Evolutionary conservation across 345 rosid species (phyloP).

Genomic region (Carallia brachiata): DNA sequence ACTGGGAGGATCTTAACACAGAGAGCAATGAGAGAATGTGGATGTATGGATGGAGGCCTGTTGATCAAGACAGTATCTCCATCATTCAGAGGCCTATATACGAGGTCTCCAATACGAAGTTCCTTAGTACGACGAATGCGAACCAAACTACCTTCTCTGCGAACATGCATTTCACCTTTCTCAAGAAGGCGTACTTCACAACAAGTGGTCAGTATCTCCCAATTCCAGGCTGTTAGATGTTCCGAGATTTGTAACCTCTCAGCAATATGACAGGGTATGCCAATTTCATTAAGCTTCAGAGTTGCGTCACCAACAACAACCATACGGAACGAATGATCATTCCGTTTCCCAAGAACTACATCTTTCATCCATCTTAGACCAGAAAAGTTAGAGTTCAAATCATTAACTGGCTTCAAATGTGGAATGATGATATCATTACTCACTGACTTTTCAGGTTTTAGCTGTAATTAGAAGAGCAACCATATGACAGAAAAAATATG

Average conservation of each 20-base stretch:
- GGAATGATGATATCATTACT: too few species aligned
- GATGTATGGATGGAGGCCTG: conserved; percentile 56
- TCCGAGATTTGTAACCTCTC: conserved; percentile 71
- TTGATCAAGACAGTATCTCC: conserved; percentile 79
- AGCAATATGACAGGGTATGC: conserved; percentile 70
- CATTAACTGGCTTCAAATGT: too few species aligned
- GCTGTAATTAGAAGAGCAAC: too few species aligned
- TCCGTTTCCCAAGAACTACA: conserved; percentile 69
- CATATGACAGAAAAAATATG: too few species aligned
- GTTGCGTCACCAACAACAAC: conserved; percentile 70
- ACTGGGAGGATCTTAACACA: too few species aligned
- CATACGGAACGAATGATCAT: conserved; percentile 76
- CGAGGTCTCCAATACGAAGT: conserved; percentile 55
- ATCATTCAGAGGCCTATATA: conserved; percentile 58
- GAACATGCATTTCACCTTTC: conserved; percentile 54
- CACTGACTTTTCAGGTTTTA: too few species aligned
- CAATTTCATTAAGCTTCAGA: conserved; percentile 65
- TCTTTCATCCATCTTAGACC: too few species aligned
- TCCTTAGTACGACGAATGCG: conserved; percentile 42
- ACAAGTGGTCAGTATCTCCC: conserved; percentile 44
- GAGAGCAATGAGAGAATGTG: too few species aligned
- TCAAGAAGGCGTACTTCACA: conserved; percentile 47
- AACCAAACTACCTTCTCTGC: conserved; percentile 55
- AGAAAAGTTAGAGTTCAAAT: too few species aligned
- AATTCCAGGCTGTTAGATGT: conserved; percentile 62